Base-by-base conservation (phyloP, 2,329 filamentous ascomycete species). In the Leptographium galeiforme region DNA sequence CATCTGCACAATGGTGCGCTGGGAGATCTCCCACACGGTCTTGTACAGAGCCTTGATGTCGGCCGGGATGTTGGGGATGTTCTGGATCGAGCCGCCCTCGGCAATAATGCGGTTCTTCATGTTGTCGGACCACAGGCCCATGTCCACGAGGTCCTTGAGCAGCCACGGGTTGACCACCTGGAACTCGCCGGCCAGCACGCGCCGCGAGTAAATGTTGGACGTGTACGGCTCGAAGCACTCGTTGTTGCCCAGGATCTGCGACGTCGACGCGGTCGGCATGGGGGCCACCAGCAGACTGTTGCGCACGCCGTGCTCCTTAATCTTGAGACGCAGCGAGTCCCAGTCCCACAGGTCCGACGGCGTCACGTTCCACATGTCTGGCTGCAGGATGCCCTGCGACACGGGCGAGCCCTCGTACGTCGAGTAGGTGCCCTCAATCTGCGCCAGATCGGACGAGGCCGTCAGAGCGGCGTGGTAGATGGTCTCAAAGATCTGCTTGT, bases 101-200 rank as follows among this genome's bases (percentile, higher is more conserved):
- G 93, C 86, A 64, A 98, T 98, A 77, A 98, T 98, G 63, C 93
- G 89, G 78, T 98, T 98, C 84, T 98, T 98, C 93, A 98, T 98
- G 74, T 89, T 89, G 72, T 98, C 91, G 48, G 91, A 96, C 93
- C 93, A 98, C 46, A 98, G 78, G 57, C 93, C 93, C 75, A 96
- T 87, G 66, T 98, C 93, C 61, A 98, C 93, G 34, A 98, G 82
- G 64, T 98, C 93, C 78, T 95, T 96, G 57, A 98, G 82, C 58
- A 98, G 74, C 93, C 93, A 98, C 51, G 93, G 93, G 76, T 98
- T 98, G 69, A 98, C 93, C 53, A 98, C 89, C 74, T 98, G 93
- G 82, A 98, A 98, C 70, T 98, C 93, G 63, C 93, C 93, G 61
- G 93, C 93, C 63, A 98, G 78, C 54, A 98, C 93, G 78, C 93